Evolutionary conservation across 441 rosid genomes (phyloP).

Genomic region (Arabidopsis hybrid): DNA sequence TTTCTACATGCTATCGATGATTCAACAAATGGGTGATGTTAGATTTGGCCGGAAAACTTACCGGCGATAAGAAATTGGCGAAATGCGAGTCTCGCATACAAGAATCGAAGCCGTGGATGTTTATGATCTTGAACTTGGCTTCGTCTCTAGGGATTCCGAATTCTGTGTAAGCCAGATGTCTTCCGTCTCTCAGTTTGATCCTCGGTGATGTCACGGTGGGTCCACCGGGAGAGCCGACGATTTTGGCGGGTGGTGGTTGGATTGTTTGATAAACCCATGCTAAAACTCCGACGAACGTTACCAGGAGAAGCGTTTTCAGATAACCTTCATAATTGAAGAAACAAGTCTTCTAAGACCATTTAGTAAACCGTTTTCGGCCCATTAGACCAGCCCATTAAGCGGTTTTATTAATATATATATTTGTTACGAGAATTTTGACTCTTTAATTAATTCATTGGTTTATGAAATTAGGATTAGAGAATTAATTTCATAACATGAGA

Average conservation of each 20-base stretch:
- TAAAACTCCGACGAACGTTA: slow-evolving; percentile 53
- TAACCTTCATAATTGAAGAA: slow-evolving; percentile 19
- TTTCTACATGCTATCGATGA: not conserved
- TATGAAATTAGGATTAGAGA: no score
- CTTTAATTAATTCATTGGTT: no score
- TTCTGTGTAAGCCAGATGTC: slow-evolving; percentile 74
- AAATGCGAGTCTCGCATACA: slow-evolving; percentile 49
- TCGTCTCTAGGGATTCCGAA: slow-evolving; percentile 55
- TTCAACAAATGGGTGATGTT: not conserved
- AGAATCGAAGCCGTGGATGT: slow-evolving; percentile 63
- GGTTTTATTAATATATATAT: no score
- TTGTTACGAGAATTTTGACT: no score
- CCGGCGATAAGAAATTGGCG: slow-evolving; percentile 47
- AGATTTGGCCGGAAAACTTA: slow-evolving; percentile 33
- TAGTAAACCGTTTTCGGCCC: no score
- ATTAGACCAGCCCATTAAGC: no score
- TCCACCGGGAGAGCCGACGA: slow-evolving; percentile 58
- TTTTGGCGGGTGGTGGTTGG: slow-evolving; percentile 60
- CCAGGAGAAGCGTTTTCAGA: slow-evolving; percentile 34
- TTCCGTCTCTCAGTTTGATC: slow-evolving; percentile 79
- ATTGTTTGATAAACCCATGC: slow-evolving; percentile 65
- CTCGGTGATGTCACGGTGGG: slow-evolving; percentile 64
- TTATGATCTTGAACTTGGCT: slow-evolving; percentile 64
- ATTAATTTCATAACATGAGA: no score
- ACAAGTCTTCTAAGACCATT: slow-evolving; percentile 16